These are phyloP conservation scores for Fusarium chaquense DNA, from an alignment of 2,329 filamentous ascomycete species.

Conservation along the genomic window DNA sequence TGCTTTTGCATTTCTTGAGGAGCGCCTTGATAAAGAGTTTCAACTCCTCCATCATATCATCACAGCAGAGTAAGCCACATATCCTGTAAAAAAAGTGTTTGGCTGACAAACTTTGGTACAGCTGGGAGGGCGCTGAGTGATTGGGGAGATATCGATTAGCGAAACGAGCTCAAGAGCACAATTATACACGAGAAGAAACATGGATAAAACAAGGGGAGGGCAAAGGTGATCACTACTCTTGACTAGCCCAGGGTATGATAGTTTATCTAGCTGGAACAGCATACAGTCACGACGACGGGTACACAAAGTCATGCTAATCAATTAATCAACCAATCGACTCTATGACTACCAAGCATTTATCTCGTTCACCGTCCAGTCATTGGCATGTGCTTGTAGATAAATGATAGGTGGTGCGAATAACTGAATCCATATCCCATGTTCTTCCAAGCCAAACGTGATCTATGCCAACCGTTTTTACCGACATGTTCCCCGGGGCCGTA, in stretches of 20 bases:
- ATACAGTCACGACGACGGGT: neutral
- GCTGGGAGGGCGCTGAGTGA: neutral
- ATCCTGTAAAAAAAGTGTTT: too few species aligned
- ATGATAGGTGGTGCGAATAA: neutral
- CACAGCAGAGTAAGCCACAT: neutral
- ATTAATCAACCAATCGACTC: neutral
- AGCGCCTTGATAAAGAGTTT: neutral
- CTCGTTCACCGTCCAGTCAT: neutral
- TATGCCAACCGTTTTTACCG: neutral
- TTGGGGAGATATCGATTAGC: neutral
- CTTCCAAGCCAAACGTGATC: too few species aligned
- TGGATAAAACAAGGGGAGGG: neutral
- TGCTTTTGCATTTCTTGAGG: neutral
- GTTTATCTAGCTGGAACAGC: neutral
- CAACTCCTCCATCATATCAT: neutral
- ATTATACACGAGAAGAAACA: neutral
- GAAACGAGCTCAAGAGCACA: neutral
- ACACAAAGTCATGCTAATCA: neutral
- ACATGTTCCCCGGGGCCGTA: neutral
- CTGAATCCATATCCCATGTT: neutral
- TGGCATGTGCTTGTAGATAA: neutral
- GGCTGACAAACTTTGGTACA: neutral
- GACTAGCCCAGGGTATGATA: neutral
- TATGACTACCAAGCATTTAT: neutral
- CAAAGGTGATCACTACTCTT: neutral